Conservation (phyloP, 164 flowering plant species). For the Stephania japonica region DNA sequence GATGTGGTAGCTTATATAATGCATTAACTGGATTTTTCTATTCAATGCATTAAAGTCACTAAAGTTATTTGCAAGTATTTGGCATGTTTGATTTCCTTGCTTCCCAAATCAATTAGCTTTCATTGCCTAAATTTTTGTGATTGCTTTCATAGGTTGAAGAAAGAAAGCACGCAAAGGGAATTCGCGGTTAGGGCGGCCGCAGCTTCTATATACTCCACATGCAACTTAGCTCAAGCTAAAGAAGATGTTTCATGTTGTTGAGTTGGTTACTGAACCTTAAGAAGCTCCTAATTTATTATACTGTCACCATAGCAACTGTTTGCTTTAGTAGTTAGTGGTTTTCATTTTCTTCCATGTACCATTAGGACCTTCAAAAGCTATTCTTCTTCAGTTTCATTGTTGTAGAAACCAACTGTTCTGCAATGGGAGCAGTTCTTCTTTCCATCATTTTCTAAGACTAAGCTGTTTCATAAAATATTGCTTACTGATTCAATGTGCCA, state of each 20-base stretch:
- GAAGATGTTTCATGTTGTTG: slow-evolving; percentile 48
- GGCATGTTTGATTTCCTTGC: background rate
- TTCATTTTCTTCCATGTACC: background rate
- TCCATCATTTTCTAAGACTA: background rate
- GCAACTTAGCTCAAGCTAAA: slow-evolving; percentile 45
- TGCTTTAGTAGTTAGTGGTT: background rate
- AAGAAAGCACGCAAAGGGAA: slow-evolving; percentile 38
- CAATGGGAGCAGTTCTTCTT: background rate
- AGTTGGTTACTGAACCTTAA: background rate
- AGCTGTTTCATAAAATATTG: background rate
- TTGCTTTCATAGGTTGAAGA: slow-evolving; percentile 27
- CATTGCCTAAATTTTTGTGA: background rate
- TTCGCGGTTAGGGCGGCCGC: slow-evolving; percentile 79
- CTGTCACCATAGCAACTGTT: background rate
- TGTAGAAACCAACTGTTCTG: background rate
- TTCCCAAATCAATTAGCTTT: background rate
- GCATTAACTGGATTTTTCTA: no score
- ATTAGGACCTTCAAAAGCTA: background rate
- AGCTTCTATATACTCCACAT: slow-evolving; percentile 87
- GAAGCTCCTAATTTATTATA: background rate
- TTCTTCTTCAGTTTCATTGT: background rate
- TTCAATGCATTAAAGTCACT: no score
- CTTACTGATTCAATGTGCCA: background rate
- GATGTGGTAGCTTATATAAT: no score
- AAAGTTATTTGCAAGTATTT: background rate